Base-by-base conservation (phyloP, 164 flowering plant species). In the Liriodendron chinense region DNA sequence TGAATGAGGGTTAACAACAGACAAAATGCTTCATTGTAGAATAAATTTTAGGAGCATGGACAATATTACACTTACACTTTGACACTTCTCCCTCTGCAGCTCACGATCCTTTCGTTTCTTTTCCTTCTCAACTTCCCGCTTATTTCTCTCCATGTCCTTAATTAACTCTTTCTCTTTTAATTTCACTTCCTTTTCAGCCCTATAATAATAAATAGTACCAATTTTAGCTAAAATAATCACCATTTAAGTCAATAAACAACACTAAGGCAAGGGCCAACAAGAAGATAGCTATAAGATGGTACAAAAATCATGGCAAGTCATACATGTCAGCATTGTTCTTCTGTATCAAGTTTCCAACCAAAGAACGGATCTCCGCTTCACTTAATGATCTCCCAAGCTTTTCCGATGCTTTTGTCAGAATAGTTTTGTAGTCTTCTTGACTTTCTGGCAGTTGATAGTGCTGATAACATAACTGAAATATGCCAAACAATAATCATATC, bases 161-260 rank as follows among this genome's bases (percentile, higher is more conserved):
- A 86, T 74, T 14, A 87, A 72, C 53, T 79, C 78, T 75, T 86
- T 89, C 78, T 91, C 92, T 76, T 89, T 89, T 74, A 80, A 73
- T 72, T 85, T 87, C 21, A 85, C 87, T 69, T 86, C 92, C 77
- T 92, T 94, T 70, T 86, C 91, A 83, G 83, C 88, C 84, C 98
- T 95, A 48, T 43, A 80, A 62, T 43, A 79, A 21, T 25, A 75
- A n/a, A 66, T 25, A 72, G 64, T 64, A 79, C 47, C 16, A 34
- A 16, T 47, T 21, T 47, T 43, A 63, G 47, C 43, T 12, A 28
- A 24, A 24, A 65, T 22, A 25, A 65, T 24, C 13, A 9, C n/a
- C n/a, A 25, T 65, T 9, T 25, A 24, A 22, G 22, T 20, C 16
- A 13, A 12, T 64, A 67, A 67, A 66, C 34, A 66, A 26, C 43